Evolutionary conservation across 306 rosid genomes (phyloP), one percentile per base, ranked within the genome.

Genomic region (Rubus parviflorus): DNA sequence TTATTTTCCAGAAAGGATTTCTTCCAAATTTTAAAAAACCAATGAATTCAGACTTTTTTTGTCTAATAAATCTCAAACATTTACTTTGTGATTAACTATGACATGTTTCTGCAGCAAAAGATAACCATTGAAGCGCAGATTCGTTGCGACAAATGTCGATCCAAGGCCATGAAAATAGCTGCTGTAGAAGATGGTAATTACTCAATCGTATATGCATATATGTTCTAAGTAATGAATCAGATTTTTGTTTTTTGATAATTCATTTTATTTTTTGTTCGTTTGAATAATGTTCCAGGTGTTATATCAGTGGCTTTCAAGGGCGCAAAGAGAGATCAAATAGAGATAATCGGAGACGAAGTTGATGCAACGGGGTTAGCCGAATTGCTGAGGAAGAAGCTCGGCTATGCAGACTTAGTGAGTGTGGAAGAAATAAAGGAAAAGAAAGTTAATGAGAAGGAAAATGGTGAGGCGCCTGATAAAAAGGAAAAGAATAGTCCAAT

Each of bases 341-440:
- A 51, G 79, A 62, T 81, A 68, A 77, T 77, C 6, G 85, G 85
- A 52, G 85, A 91, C 7, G 81, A 82, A 75, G 77, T 87, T 48
- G 97, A 88, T 79, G 83, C 90, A 70, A 85, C 81, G 0, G 10
- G 69, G 45, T 23, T 91, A 37, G 81, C 89, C 8, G 40, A 54
- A 58, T 5, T 81, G 48, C 82, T 87, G 81, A 83, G 90, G 85
- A 71, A 81, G 72, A 89, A 83, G 72, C 77, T 87, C 61, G 71
- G 76, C 67, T 38, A 68, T 69, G 90, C 94, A 0, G 72, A 60
- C 56, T 83, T 91, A 9, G 74, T 82, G 38, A 79, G 78, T 61
- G 84, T 91, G 23, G 81, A 71, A 80, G 68, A 75, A 61, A 77
- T 86, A 25, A 14, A 53, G 5, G 52, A 54, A 67, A 82, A 42